Conservation (phyloP, 495 filamentous ascomycete species). For the Xanthoparmelia taractica region DNA sequence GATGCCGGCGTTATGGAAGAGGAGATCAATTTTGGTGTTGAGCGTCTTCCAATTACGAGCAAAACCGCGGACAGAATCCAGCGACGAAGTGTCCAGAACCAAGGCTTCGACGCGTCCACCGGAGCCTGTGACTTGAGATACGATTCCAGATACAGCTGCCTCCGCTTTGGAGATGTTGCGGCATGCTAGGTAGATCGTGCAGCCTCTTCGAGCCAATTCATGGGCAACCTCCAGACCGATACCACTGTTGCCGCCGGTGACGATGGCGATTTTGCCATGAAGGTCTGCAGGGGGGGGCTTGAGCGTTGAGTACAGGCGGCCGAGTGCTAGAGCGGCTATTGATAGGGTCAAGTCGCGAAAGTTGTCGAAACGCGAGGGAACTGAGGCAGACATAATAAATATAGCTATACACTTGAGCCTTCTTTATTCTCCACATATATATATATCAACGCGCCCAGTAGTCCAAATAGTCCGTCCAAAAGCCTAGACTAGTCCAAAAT, state of each 20-base stretch:
- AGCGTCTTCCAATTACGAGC: background rate
- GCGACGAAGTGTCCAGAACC: slow-evolving; percentile 2
- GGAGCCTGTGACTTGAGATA: background rate
- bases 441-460: no score
- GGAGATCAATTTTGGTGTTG: slow-evolving; percentile 8
- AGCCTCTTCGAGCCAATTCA: slow-evolving; percentile 20
- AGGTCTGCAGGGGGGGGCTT: slow-evolving; percentile 16
- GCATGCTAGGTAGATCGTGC: slow-evolving; percentile 25
- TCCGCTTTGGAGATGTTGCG: slow-evolving; percentile 20
- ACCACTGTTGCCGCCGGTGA: slow-evolving; percentile 25
- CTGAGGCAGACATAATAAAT: background rate
- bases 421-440: no score
- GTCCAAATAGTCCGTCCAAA: no score
- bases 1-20: slow-evolving; percentile 16
- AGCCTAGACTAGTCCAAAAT: no score
- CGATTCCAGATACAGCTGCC: slow-evolving; percentile 6
- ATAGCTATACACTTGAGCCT: no score
- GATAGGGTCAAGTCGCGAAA: slow-evolving; percentile 7
- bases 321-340: background rate
- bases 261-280: slow-evolving; percentile 23
- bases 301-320: slow-evolving; percentile 3
- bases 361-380: background rate
- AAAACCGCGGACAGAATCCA: slow-evolving; percentile 5
- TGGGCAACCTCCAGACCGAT: slow-evolving; percentile 26
- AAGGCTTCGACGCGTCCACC: background rate